phyloP scores from a whole-genome alignment of 495 filamentous ascomycete genomes.

The Xylaria longipes region DNA sequence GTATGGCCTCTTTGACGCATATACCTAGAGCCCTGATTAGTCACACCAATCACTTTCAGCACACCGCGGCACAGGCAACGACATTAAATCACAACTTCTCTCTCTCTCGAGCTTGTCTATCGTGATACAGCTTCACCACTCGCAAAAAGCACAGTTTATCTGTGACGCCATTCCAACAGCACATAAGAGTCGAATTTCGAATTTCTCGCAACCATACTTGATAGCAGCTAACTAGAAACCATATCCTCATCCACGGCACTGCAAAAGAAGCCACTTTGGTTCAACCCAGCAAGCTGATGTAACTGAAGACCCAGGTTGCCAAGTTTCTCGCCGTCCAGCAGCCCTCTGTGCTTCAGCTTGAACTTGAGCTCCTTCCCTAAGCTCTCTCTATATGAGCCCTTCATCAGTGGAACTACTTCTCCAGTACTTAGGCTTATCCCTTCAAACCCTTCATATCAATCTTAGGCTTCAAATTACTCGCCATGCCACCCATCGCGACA shows the following conservation, averaged over 20 bases:
- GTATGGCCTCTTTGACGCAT: neutral
- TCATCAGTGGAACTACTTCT: neutral
- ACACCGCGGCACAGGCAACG: neutral
- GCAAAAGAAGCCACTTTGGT: neutral
- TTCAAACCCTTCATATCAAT: neutral
- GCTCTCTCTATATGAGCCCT: neutral
- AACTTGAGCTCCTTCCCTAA: conserved; percentile 6
- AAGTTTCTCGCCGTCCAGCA: neutral
- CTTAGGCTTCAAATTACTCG: neutral
- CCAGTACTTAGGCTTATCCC: neutral
- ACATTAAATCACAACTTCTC: conserved; percentile 16
- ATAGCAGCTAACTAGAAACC: neutral
- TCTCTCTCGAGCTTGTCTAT: neutral
- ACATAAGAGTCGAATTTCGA: neutral
- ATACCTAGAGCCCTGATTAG: neutral
- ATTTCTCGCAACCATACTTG: neutral
- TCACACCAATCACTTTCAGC: neutral
- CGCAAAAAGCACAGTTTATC: neutral
- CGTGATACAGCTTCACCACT: conserved; percentile 1
- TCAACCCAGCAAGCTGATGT: neutral
- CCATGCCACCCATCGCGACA: conserved; percentile 2
- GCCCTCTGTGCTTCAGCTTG: neutral
- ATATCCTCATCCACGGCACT: neutral
- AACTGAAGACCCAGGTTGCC: neutral
- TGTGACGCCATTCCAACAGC: neutral